A percentile compares a stretch with the other conserved stretches of the same genome.
Conservation (phyloP, 257 asterid genomes). For the Salvia hispanica region DNA sequence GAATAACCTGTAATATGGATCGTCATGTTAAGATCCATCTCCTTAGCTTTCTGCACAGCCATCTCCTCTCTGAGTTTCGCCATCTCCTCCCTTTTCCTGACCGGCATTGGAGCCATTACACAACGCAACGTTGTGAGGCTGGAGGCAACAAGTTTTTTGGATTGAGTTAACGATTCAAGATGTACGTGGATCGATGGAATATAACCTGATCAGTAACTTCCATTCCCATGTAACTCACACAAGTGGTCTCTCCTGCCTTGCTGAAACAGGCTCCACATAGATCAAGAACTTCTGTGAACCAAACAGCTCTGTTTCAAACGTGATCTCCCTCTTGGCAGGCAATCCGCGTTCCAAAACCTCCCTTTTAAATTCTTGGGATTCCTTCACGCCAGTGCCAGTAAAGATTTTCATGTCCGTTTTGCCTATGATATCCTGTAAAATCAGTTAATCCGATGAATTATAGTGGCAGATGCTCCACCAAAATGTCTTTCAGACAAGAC, state of each 20-base stretch:
- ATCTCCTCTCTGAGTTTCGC: slow-evolving; percentile 83
- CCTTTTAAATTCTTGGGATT: slow-evolving; percentile 84
- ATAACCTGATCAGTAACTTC: slow-evolving; percentile 86
- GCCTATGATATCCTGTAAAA: slow-evolving; percentile 84
- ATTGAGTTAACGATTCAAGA: neutral
- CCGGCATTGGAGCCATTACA: slow-evolving; percentile 43
- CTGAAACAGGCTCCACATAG: slow-evolving; percentile 85
- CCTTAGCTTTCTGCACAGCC: slow-evolving; percentile 93
- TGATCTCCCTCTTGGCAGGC: slow-evolving; percentile 87
- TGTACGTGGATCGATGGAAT: neutral
- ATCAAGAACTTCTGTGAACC: slow-evolving; percentile 81
- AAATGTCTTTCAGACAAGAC: too few relatives aligned
- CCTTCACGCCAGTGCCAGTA: slow-evolving; percentile 81
- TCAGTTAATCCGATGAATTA: slow-evolving; percentile 10
- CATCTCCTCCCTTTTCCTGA: slow-evolving; percentile 75
- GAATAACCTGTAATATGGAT: slow-evolving; percentile 83
- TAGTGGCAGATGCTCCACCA: slow-evolving; percentile 16
- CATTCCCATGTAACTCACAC: slow-evolving; percentile 94
- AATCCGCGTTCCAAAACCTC: slow-evolving; percentile 80
- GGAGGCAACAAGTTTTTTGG: neutral
- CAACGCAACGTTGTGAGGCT: slow-evolving; percentile 8
- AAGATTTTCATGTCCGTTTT: slow-evolving; percentile 87
- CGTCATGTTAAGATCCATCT: slow-evolving; percentile 85
- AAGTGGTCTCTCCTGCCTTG: slow-evolving; percentile 79
- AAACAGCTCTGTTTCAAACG: slow-evolving; percentile 78